Evolutionary conservation across 768 basidiomycete species (phyloP), one percentile per base, ranked within the genome.

Genomic region (Lentinula aciculospora): DNA sequence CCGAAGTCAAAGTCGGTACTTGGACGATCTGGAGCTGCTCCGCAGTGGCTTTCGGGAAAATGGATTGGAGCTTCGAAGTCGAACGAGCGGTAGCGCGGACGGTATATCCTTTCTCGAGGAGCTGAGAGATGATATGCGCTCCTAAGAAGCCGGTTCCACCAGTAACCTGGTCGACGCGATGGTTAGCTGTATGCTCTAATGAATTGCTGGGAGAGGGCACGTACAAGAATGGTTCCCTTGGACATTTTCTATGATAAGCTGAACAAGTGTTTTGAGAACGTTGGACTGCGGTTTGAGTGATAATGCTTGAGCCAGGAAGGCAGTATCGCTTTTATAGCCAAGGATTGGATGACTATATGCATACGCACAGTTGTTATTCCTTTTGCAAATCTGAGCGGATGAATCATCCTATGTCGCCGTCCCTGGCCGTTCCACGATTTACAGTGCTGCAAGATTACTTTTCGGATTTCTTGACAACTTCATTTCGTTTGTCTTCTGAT

Each of bases 41-140:
- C 27, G 46, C 4, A 17, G 25, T 17, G 7, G 29, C 46, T 48
- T 48, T 10, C 28, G 46, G 46, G 21, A 29, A 28, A 19, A 28
- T 17, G 15, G 25, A 10, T 19, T 28, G 25, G 17, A 31, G 28
- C n/a, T 48, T 48, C 13, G n/a, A n/a, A 28, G 27, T 31, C 25
- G 46, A 28, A 29, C 27, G 46, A 28, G 46, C 55, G 3, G 55
- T 28, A 15, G 60, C 60, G 25, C 56, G 25, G 13, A 60, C n/a
- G 25, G 46, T 47, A 12, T 31, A 29, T 28, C 46, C 46, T 28
- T 48, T 48, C 25, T 48, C 21, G 4, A n/a, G 29, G 7, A 48
- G 46, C 29, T n/a, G 46, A 48, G 46, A 47, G 7, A 47, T 29
- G 25, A 47, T 27, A 19, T 47, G 21, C 7, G 2, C 40, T 7